These are phyloP conservation scores for Hirschfeldia incana DNA, from an alignment of 345 rosid species.

Conservation along the genomic window DNA sequence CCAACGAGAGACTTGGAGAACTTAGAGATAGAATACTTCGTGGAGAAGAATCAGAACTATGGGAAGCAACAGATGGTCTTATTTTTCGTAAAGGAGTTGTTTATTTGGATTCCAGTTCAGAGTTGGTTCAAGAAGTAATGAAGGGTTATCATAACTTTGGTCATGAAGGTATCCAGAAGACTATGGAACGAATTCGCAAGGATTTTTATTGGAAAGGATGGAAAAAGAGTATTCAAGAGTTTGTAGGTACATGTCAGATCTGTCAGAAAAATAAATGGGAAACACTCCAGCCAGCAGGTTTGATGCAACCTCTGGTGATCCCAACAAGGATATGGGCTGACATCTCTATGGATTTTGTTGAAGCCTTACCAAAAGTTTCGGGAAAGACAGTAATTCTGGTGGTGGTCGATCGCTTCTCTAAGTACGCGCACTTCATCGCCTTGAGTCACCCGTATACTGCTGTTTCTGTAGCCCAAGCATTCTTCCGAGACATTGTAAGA, in stretches of 20 bases:
- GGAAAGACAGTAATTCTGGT: not conserved
- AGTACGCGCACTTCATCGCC: not conserved
- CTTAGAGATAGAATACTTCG: not conserved
- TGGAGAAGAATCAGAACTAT: no score
- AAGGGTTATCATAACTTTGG: not conserved
- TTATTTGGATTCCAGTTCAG: no score
- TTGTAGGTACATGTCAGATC: not conserved
- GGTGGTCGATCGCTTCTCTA: not conserved
- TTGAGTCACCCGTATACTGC: not conserved
- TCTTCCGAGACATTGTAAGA: not conserved
- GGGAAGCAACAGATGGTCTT: no score
- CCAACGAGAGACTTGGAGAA: not conserved
- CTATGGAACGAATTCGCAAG: not conserved
- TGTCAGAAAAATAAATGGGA: not conserved
- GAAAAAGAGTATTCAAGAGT: not conserved
- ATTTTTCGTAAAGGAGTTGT: no score
- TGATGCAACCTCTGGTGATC: not conserved
- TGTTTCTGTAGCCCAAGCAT: not conserved
- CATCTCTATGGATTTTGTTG: not conserved
- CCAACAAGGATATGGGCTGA: not conserved
- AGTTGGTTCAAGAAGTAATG: no score
- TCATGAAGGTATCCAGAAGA: not conserved
- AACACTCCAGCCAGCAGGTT: not conserved
- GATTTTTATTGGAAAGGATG: not conserved
- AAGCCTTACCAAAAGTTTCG: not conserved